A percentile compares a stretch with the other conserved stretches of the same genome.
Evolutionary conservation across 2,329 filamentous ascomycete species (phyloP).

Genomic region (Apiospora phragmitis): DNA sequence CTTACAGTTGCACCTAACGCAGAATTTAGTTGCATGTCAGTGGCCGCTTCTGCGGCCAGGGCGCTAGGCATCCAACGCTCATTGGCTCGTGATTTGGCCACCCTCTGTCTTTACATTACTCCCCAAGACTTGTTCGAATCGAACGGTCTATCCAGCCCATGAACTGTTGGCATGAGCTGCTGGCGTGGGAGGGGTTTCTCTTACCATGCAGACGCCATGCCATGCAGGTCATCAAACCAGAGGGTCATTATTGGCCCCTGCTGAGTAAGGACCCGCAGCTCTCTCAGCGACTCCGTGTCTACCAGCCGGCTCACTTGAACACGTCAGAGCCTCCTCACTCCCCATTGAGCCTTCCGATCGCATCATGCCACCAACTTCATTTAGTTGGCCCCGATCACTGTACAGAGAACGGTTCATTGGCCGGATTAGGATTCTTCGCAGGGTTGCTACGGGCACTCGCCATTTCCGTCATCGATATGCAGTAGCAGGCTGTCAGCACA

Average conservation of each 20-base stretch:
- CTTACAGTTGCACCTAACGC: not conserved
- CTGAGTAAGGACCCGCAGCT: not conserved
- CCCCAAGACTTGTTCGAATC: not conserved
- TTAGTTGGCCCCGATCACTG: not conserved
- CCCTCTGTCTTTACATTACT: not conserved
- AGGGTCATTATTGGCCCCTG: not conserved
- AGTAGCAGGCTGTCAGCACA: not conserved
- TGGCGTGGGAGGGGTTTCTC: not conserved
- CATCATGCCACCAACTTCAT: not conserved
- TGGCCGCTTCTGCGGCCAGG: not conserved
- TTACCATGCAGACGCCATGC: not conserved
- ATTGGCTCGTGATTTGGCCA: not conserved
- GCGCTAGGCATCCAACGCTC: not conserved
- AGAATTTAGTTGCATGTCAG: not conserved
- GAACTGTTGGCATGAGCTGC: not conserved
- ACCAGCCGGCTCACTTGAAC: not conserved
- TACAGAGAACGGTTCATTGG: not conserved
- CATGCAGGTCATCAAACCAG: not conserved
- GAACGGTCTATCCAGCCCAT: not conserved
- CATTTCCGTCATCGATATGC: not conserved
- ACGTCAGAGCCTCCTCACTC: not conserved
- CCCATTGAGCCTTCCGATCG: not conserved
- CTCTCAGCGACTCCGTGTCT: not conserved
- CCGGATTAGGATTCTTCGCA: not conserved
- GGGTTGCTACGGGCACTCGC: not conserved